phyloP scores from a whole-genome alignment of 768 basidiomycete species.

The Russula foetens region DNA sequence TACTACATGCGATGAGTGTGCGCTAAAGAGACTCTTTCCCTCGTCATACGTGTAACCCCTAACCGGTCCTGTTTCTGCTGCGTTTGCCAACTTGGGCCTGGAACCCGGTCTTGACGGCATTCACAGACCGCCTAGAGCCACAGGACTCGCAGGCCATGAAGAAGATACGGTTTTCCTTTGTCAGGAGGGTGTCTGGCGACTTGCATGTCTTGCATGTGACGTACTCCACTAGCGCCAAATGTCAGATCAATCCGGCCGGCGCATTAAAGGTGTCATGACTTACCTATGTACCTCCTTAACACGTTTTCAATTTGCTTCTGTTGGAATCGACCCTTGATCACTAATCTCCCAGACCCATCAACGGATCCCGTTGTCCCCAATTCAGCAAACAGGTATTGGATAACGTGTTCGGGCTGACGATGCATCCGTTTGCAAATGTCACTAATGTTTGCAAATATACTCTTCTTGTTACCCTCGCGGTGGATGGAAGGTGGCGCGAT shows the following conservation, averaged over 20 bases:
- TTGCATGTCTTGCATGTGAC: constrained; percentile 99
- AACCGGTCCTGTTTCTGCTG: constrained; percentile 74
- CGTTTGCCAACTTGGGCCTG: constrained; percentile 91
- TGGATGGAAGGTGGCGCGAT: constrained; percentile 93
- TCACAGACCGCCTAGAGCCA: constrained; percentile 85
- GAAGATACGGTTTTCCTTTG: constrained; percentile 98
- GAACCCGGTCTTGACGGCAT: constrained; percentile 97
- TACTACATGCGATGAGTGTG: constrained; percentile 19
- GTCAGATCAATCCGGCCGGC: background rate
- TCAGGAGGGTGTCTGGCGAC: constrained; percentile 92
- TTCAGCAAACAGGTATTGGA: constrained; percentile 94
- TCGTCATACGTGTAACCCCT: constrained; percentile 11
- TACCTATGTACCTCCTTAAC: constrained; percentile 91
- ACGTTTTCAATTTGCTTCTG: constrained; percentile 99
- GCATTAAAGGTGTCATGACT: constrained; percentile 26
- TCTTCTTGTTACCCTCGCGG: constrained; percentile 95
- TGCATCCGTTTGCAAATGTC: constrained; percentile 99
- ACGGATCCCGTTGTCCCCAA: constrained; percentile 97
- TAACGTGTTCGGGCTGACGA: constrained; percentile 94
- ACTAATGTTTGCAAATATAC: constrained; percentile 91
- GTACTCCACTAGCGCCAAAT: constrained; percentile 67
- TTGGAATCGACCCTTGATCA: constrained; percentile 97
- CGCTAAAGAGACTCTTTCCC: constrained; percentile 11
- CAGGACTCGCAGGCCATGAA: constrained; percentile 94
- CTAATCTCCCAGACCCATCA: constrained; percentile 83